Percentiles rank a stretch among this genome's conserved stretches.
phyloP scores from a whole-genome alignment of 2,329 filamentous ascomycete species.

The Cryphonectria japonica region DNA sequence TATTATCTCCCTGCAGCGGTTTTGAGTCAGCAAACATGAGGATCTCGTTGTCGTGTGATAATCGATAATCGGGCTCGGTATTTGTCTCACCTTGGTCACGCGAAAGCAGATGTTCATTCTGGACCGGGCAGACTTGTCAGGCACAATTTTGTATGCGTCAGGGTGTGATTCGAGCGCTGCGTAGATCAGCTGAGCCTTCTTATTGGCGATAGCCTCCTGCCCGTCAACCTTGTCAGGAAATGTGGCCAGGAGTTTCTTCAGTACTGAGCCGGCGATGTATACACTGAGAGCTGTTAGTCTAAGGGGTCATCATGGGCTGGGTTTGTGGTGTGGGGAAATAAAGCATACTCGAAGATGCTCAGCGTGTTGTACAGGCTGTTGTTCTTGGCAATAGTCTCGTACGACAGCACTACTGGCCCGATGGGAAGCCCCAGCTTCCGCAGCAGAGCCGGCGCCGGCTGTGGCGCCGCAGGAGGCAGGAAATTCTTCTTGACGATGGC shows the following conservation, averaged over 20 bases:
- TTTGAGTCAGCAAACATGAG: slow-evolving; percentile 10
- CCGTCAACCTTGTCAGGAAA: slow-evolving; percentile 73
- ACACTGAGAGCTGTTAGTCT: slow-evolving; percentile 56
- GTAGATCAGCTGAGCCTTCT: slow-evolving; percentile 81
- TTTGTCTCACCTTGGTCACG: slow-evolving; percentile 53
- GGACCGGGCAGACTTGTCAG: slow-evolving; percentile 74
- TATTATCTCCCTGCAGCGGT: slow-evolving; percentile 50
- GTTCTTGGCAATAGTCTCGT: slow-evolving; percentile 85
- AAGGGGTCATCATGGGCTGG: background rate
- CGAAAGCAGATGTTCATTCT: slow-evolving; percentile 97
- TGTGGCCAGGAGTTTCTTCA: slow-evolving; percentile 70
- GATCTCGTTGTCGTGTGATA: background rate
- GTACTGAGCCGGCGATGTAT: slow-evolving; percentile 86
- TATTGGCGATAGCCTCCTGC: slow-evolving; percentile 72
- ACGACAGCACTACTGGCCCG: slow-evolving; percentile 79
- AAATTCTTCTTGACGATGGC: slow-evolving; percentile 82
- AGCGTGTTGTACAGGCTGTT: slow-evolving; percentile 96
- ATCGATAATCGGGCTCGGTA: background rate
- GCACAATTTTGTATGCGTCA: slow-evolving; percentile 75
- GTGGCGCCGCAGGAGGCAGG: slow-evolving; percentile 67
- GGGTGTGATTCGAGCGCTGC: slow-evolving; percentile 73
- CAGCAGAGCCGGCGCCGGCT: slow-evolving; percentile 71
- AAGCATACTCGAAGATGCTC: slow-evolving; percentile 78
- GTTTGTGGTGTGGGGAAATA: no score
- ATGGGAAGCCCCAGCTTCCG: slow-evolving; percentile 76